A percentile compares a stretch with the other conserved stretches of the same genome.
phyloP scores from a whole-genome alignment of 768 basidiomycete genomes.

The Arthromyces matolae region DNA sequence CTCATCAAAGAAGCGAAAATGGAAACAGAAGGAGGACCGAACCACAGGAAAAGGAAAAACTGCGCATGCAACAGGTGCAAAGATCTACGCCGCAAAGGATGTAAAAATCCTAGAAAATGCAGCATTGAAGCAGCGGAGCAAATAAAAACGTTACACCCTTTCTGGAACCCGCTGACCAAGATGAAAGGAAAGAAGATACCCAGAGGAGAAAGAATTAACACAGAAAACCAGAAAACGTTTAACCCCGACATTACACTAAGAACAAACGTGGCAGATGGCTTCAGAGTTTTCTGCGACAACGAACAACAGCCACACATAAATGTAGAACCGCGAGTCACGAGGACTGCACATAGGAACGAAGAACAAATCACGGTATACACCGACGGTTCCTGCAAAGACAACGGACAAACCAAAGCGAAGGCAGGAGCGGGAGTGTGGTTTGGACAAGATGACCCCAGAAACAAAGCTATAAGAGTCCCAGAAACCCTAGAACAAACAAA shows the following conservation, averaged over 20 bases:
- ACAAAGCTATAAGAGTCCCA: constrained; percentile 11
- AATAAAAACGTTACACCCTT: too few relatives aligned
- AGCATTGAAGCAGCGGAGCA: too few relatives aligned
- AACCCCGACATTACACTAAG: too few relatives aligned
- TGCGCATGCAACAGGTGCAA: neutral
- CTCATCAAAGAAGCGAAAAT: neutral
- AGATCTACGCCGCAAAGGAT: too few relatives aligned
- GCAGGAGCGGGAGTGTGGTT: constrained; percentile 18
- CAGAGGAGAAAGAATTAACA: too few relatives aligned
- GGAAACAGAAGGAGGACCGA: neutral
- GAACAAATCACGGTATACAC: constrained; percentile 17
- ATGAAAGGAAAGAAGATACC: too few relatives aligned
- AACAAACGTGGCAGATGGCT: too few relatives aligned
- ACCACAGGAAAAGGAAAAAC: neutral
- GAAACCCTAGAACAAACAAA: constrained; percentile 15
- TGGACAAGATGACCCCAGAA: constrained; percentile 10
- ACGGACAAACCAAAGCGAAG: constrained; percentile 11
- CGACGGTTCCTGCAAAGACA: constrained; percentile 20
- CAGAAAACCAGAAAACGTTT: too few relatives aligned
- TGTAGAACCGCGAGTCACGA: neutral
- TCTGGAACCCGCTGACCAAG: too few relatives aligned
- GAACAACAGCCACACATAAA: neutral
- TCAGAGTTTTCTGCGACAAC: neutral
- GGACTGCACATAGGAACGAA: too few relatives aligned
- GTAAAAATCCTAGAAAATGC: too few relatives aligned